Evolutionary conservation across 139 green algal genomes (phyloP).

Genomic region (Ulvella scutata): DNA sequence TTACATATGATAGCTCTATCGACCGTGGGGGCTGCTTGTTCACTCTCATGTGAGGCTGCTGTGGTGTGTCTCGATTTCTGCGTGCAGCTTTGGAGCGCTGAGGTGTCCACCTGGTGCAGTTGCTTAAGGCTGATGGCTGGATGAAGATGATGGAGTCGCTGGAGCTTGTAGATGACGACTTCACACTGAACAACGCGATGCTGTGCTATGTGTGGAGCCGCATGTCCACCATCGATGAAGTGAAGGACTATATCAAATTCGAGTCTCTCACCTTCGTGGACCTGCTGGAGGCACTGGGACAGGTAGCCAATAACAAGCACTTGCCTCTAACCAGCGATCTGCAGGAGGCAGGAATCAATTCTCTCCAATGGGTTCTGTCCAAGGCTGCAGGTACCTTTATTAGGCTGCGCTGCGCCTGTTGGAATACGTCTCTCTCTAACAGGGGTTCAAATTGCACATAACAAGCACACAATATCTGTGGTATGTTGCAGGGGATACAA

Average conservation of each 20-base stretch:
- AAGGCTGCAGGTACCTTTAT: constrained; percentile 13
- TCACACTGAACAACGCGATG: constrained; percentile 38
- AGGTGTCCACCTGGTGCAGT: not conserved
- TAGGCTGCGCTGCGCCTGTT: not conserved
- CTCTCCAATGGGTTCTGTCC: constrained; percentile 44
- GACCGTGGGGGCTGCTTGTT: no score
- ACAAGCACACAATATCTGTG: no score
- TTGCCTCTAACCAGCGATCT: constrained; percentile 35
- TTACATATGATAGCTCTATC: no score
- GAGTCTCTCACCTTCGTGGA: constrained; percentile 43
- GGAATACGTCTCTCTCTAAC: no score
- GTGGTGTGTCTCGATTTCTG: no score
- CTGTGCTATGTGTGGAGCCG: constrained; percentile 48
- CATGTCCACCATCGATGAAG: constrained; percentile 55
- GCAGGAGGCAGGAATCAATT: constrained; percentile 28
- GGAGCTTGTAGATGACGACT: constrained; percentile 35
- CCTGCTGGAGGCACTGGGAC: constrained; percentile 51
- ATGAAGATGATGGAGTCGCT: constrained; percentile 28
- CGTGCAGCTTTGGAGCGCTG: no score
- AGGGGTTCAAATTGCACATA: no score
- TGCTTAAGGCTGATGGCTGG: constrained; percentile 51
- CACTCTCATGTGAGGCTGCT: no score
- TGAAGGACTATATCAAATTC: constrained; percentile 51
- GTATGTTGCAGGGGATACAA: not conserved
- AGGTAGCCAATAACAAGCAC: constrained; percentile 45